These are phyloP conservation scores for Carallia brachiata DNA, from an alignment of 345 rosid species.

Conservation along the genomic window DNA sequence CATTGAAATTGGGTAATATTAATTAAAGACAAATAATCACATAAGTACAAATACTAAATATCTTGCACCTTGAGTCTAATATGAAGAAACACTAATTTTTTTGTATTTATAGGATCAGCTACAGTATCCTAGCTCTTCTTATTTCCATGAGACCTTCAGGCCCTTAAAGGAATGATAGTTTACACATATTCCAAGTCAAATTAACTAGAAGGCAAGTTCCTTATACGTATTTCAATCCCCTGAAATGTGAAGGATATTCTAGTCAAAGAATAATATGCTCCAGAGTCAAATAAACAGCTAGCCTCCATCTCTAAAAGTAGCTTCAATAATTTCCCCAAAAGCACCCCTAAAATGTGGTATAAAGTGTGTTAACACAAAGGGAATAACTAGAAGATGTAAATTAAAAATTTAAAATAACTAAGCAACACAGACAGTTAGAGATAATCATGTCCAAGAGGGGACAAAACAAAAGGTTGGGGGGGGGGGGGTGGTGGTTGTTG, in stretches of 20 bases:
- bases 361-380: neutral
- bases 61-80: too few relatives aligned
- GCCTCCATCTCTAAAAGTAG: neutral
- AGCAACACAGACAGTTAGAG: neutral
- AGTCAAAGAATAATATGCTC: neutral
- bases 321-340: neutral
- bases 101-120: too few relatives aligned
- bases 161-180: too few relatives aligned
- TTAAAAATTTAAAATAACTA: neutral
- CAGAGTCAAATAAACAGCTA: neutral
- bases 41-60: too few relatives aligned
- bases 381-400: neutral
- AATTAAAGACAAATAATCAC: too few relatives aligned
- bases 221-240: neutral
- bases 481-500: neutral
- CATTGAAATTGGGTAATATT: conserved; percentile 5
- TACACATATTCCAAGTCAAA: too few relatives aligned
- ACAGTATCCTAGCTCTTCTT: too few relatives aligned
- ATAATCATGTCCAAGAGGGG: neutral
- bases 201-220: neutral
- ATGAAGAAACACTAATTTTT: too few relatives aligned
- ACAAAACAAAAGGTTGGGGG: too few relatives aligned
- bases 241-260: neutral
- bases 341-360: conserved; percentile 1
- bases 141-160: too few relatives aligned